Base-by-base conservation (phyloP, 2,329 filamentous ascomycete genomes). In the Fusarium palustre region DNA sequence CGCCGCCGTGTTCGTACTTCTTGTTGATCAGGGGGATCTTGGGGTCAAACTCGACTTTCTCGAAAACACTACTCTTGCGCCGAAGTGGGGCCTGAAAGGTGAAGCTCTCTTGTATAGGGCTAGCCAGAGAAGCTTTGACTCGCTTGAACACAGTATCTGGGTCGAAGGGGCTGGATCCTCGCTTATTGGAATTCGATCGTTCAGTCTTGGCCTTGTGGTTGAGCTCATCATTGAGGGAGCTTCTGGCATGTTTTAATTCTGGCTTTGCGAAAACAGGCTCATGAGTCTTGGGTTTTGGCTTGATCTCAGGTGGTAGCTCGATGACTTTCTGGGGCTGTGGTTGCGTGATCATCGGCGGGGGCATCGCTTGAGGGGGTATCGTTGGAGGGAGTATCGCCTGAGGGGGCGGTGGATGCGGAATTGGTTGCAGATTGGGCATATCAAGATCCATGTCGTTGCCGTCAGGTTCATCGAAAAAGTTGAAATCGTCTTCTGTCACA, bases 401-500 rank as follows among this genome's bases (percentile, higher is more conserved):
- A 39, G 36, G n/a, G 12, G n/a, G 36, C 4, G 36, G 36, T 20
- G n/a, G 36, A 39, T 39, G 36, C 36, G 36, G 13, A 39, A 39
- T 22, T 39, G 64, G 38, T 16, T 72, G 68, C 15, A 74, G 33
- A 53, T 75, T 75, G 16, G 57, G 65, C 70, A 79, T 76, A 2
- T 76, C 54, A 22, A 77, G 71, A 24, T 81, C 79, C 41, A 84
- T 60, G 42, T 81, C 81, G 25, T 79, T 77, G 13, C 78, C 79
- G 4, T 77, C 81, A 5, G 85, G 83, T 28, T 85, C 80, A 72
- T 95, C 92, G 71, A 95, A 95, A 77, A 94, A 95, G 76, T 87
- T 92, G 76, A 95, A 95, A 75, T 96, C 92, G 8, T 89, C 92
- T 71, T 96, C 92, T 2, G 91, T 94, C n/a, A 95, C 85, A 69